phyloP scores from a whole-genome alignment of 805 yeast species.

The Wickerhamiella kurtzmanii region DNA sequence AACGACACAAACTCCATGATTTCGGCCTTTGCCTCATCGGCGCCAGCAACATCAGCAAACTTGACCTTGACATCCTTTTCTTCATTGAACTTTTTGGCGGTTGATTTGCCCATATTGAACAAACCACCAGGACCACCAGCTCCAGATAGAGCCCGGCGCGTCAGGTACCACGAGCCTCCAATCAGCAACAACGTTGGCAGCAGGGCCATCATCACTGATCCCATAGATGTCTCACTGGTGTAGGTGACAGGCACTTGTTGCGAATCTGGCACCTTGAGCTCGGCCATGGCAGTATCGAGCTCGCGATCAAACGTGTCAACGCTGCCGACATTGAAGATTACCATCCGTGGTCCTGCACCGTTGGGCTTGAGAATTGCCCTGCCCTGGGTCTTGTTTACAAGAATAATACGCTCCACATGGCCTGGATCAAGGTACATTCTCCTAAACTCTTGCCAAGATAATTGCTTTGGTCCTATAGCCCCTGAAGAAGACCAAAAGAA shows the following conservation, averaged over 20 bases:
- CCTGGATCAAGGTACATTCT: constrained; percentile 62
- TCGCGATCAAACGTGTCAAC: constrained; percentile 77
- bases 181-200: constrained; percentile 81
- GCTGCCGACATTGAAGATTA: constrained; percentile 71
- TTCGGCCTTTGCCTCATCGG: constrained; percentile 88
- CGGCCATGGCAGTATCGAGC: constrained; percentile 62
- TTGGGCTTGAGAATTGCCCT: constrained; percentile 47
- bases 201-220: constrained; percentile 53
- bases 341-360: constrained; percentile 33
- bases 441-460: constrained; percentile 88
- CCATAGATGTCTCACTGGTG: constrained; percentile 53
- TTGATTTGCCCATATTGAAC: constrained; percentile 65
- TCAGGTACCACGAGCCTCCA: constrained; percentile 77
- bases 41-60: constrained; percentile 87
- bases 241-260: constrained; percentile 74
- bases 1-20: constrained; percentile 91
- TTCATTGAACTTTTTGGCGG: constrained; percentile 69
- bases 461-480: constrained; percentile 28
- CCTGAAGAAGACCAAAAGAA: constrained; percentile 5
- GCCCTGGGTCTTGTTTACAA: constrained; percentile 66
- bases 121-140: constrained; percentile 52
- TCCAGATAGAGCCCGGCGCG: constrained; percentile 35
- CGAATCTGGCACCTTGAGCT: constrained; percentile 43
- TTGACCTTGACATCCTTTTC: constrained; percentile 70
- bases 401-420: constrained; percentile 56